phyloP scores from a whole-genome alignment of 306 rosid genomes.

The Castanea mollissima region DNA sequence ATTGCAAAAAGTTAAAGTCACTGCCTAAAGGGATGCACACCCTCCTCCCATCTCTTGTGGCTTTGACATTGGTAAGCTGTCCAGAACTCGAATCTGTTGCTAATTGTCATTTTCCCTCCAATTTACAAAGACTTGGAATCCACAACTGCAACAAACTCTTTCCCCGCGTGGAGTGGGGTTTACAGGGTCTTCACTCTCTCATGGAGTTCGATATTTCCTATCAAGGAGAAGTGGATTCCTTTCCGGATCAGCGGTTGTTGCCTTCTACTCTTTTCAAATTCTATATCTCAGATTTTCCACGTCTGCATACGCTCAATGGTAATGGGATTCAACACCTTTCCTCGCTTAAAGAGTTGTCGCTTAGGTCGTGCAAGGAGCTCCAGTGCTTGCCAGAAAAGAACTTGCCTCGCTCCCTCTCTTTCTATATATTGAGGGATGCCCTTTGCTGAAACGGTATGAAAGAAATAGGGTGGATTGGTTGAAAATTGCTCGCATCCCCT shows the following conservation, averaged over 20 bases:
- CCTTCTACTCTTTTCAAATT: background rate
- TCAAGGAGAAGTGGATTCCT: background rate
- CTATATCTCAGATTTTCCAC: background rate
- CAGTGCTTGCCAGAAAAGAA: slow-evolving; percentile 12
- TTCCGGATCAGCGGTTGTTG: background rate
- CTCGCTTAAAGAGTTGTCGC: slow-evolving; percentile 11
- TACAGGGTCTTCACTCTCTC: background rate
- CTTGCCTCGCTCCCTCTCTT: no score
- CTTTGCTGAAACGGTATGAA: no score
- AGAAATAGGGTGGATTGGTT: no score
- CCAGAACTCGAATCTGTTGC: slow-evolving; percentile 1
- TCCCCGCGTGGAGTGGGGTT: slow-evolving; percentile 9
- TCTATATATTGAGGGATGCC: no score
- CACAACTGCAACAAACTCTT: background rate
- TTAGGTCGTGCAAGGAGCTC: background rate
- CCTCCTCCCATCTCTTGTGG: background rate
- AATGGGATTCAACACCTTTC: slow-evolving; percentile 23
- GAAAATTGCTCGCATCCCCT: no score
- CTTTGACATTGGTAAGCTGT: background rate
- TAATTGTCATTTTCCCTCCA: background rate
- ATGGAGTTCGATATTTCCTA: fast-evolving
- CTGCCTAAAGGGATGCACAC: background rate
- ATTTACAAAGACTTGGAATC: no score
- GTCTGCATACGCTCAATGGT: background rate
- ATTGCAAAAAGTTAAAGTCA: background rate